Percentiles rank a stretch among this genome's conserved stretches.
phyloP scores from a whole-genome alignment of 805 yeast genomes.

The Candida lessepsii region DNA sequence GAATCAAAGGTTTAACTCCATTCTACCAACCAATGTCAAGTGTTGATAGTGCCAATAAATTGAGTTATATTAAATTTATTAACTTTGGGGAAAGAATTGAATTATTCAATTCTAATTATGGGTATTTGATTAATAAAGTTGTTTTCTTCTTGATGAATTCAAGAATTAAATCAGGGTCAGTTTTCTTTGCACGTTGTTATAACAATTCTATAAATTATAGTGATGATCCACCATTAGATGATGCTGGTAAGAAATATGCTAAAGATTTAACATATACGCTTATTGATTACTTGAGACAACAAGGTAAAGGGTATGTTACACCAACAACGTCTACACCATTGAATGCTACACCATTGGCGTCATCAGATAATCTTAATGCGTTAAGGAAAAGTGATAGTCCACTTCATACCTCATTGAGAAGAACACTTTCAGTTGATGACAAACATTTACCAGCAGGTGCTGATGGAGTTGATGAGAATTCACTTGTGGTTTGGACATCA shows the following conservation, averaged over 20 bases:
- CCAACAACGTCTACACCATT: neutral
- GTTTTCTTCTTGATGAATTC: slow-evolving; percentile 91
- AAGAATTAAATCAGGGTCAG: slow-evolving; percentile 80
- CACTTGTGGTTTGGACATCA: slow-evolving; percentile 92
- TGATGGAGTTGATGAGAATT: slow-evolving; percentile 58
- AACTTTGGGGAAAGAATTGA: slow-evolving; percentile 87
- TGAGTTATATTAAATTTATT: slow-evolving; percentile 79
- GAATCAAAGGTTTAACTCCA: slow-evolving; percentile 66
- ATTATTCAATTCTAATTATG: slow-evolving; percentile 77
- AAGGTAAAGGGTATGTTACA: slow-evolving; percentile 34
- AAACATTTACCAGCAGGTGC: slow-evolving; percentile 47
- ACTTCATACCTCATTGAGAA: slow-evolving; percentile 7
- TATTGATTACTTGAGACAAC: slow-evolving; percentile 30
- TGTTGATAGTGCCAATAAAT: slow-evolving; percentile 27
- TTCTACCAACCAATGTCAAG: slow-evolving; percentile 73
- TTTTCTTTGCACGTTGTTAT: slow-evolving; percentile 87
- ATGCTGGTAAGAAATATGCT: slow-evolving; percentile 70
- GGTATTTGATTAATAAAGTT: slow-evolving; percentile 86
- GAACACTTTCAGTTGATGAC: slow-evolving; percentile 30
- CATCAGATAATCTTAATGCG: slow-evolving; percentile 1
- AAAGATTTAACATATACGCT: slow-evolving; percentile 60
- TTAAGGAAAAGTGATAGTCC: neutral
- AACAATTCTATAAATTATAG: slow-evolving; percentile 56
- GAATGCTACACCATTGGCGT: neutral
- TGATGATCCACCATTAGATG: slow-evolving; percentile 79